phyloP scores from a whole-genome alignment of 1,284 basidiomycete species.

The Schizophyllum amplum region DNA sequence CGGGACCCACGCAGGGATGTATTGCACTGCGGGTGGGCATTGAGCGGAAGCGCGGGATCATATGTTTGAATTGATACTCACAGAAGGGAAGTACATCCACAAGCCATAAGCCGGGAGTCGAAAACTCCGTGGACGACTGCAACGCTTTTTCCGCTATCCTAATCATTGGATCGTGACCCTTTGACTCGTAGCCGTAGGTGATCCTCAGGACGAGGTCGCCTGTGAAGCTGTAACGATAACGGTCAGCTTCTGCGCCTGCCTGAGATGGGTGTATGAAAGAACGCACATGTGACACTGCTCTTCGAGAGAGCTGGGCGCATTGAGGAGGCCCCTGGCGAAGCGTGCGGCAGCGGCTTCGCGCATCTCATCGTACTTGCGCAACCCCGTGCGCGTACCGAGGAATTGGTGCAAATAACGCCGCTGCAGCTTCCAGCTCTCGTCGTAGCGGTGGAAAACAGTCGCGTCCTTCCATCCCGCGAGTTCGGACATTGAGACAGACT shows the following conservation, averaged over 20 bases:
- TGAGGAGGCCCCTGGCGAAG: neutral
- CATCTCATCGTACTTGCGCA: neutral
- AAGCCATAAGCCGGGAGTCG: constrained; percentile 27
- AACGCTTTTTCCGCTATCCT: constrained; percentile 29
- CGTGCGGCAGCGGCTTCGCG: neutral
- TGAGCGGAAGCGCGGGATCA: neutral
- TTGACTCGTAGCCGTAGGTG: constrained; percentile 32
- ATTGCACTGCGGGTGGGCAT: constrained; percentile 23
- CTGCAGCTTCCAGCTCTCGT: constrained; percentile 2
- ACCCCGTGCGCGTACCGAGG: neutral
- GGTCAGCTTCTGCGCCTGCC: neutral
- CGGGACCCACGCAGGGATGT: constrained; percentile 24
- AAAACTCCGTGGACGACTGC: constrained; percentile 29
- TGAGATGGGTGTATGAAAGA: constrained; percentile 22
- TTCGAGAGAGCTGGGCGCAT: constrained; percentile 12
- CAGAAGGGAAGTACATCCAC: constrained; percentile 31
- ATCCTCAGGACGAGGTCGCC: constrained; percentile 32
- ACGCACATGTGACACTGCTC: constrained; percentile 27
- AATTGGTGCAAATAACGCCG: neutral
- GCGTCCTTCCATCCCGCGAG: neutral
- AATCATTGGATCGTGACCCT: constrained; percentile 28
- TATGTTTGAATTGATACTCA: constrained; percentile 14
- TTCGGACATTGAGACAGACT: constrained; percentile 2
- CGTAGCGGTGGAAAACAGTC: neutral
- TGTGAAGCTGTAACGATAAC: constrained; percentile 20